phyloP scores from a whole-genome alignment of 495 filamentous ascomycete genomes.

The Penicillium manginii region DNA sequence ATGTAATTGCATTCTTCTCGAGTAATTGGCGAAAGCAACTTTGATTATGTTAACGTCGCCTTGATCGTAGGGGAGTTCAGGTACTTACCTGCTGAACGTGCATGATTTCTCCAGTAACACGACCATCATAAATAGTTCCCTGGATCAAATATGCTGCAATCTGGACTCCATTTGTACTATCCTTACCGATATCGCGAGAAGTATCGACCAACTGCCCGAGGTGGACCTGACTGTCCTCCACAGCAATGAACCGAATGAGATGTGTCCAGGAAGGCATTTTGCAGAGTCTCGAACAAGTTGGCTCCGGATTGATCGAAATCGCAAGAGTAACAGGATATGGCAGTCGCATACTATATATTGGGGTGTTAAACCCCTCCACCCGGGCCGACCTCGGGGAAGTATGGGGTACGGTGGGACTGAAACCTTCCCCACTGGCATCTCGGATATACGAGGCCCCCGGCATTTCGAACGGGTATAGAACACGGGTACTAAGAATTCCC shows the following conservation, averaged over 20 bases:
- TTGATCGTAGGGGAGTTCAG: not conserved
- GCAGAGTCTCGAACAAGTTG: not conserved
- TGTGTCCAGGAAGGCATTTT: constrained; percentile 45
- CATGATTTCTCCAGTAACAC: constrained; percentile 34
- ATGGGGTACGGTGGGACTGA: not conserved
- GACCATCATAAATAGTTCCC: constrained; percentile 44
- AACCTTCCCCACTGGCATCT: too few species aligned
- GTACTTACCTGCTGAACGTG: constrained; percentile 35
- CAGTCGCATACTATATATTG: too few species aligned
- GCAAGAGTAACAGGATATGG: too few species aligned
- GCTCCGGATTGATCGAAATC: not conserved
- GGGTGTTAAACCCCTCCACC: not conserved
- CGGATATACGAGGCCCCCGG: not conserved
- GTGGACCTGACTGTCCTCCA: constrained; percentile 44
- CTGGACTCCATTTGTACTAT: constrained; percentile 33
- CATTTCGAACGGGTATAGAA: not conserved
- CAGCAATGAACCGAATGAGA: constrained; percentile 50
- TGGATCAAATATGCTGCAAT: constrained; percentile 39
- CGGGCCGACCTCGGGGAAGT: too few species aligned
- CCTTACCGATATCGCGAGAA: constrained; percentile 41
- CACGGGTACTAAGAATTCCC: not conserved
- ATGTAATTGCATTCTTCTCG: constrained; percentile 39
- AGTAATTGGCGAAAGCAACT: constrained; percentile 40
- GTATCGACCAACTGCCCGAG: constrained; percentile 45
- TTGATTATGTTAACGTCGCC: not conserved